Evolutionary conservation across 805 yeast genomes (phyloP), one percentile per base, ranked within the genome.

Genomic region (Ascoidea asiatica): DNA sequence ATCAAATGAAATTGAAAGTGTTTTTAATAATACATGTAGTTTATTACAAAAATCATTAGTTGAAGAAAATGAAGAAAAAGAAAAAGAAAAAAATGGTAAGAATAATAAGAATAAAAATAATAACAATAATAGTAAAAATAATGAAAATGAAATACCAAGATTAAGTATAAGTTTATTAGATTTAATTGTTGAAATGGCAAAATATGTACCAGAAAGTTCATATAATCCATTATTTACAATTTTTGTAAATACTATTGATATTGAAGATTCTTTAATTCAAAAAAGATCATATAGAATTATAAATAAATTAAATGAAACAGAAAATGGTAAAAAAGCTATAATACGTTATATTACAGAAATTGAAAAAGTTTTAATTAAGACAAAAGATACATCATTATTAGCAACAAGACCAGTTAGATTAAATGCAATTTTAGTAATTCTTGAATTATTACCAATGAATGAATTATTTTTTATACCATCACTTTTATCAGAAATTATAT

Each of bases 101-200:
- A 56, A 62, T 35, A 50, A 54, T 17, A 54, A 59, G 40, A 47
- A 61, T 48, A 49, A 62, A 51, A 60, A 69, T 51, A 59, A 54
- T 22, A 61, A 55, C 37, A 62, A 55, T 15, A 60, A 62, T 19
- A 50, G 55, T 11, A 47, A 50, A 8, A 37, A 47, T 13, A 55
- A 50, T 8, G 52, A 59, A 51, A 48, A 44, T 21, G 63, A 57
- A 8, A 57, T 67, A 18, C 75, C 81, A 20, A 70, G 75, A 43
- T 63, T 80, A 50, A 75, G 87, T 50, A 77, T 84, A 38, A 87
- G 96, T 17, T 79, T 94, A 85, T 73, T 90, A 81, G 98, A 92
- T 59, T 70, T 92, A 46, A 72, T 88, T 44, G 94, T 88, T 42
- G 77, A 84, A 22, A 82, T 94, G 85, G 75, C 90, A 21, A 83